Conservation (phyloP, 2,329 filamentous ascomycete species). For the Paradendryphiella salina region DNA sequence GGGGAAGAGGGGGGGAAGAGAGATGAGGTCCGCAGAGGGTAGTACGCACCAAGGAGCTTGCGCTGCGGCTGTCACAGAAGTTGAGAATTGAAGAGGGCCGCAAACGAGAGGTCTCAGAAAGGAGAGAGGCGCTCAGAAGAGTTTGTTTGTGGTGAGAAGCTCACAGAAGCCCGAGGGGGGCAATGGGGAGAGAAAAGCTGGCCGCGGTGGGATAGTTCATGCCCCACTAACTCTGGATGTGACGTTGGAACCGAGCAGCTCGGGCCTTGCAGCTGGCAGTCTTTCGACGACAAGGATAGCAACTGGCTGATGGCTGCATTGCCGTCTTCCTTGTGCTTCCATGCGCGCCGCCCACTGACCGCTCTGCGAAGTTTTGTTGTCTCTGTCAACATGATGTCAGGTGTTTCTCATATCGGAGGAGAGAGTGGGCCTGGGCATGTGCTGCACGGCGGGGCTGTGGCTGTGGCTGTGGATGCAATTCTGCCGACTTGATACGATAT, state of each 20-base stretch:
- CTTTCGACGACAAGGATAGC: conserved; percentile 10
- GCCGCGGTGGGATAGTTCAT: conserved; percentile 17
- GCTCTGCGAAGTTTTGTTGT: conserved; percentile 13
- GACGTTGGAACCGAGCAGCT: conserved; percentile 16
- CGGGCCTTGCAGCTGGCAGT: conserved; percentile 4
- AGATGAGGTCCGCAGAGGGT: conserved; percentile 3
- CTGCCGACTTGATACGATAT: background rate
- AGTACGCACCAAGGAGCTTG: conserved; percentile 8
- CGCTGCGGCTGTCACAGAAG: conserved; percentile 10
- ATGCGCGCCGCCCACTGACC: conserved; percentile 18
- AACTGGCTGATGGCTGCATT: conserved; percentile 18
- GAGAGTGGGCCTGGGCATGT: conserved; percentile 12
- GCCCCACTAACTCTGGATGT: conserved; percentile 17
- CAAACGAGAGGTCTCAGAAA: conserved; percentile 1
- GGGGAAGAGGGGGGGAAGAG: conserved; percentile 16
- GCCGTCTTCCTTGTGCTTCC: conserved; percentile 17
- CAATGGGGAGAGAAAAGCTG: conserved; percentile 22
- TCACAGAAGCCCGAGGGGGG: conserved; percentile 8
- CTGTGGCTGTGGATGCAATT: conserved; percentile 1
- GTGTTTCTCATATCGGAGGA: conserved; percentile 11
- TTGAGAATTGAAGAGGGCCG: background rate
- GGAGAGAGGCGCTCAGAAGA: background rate
- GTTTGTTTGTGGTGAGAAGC: conserved; percentile 5
- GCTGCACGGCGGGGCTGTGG: conserved; percentile 3
- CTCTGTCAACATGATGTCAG: conserved; percentile 28